Evolutionary conservation across 148 eudicot species (phyloP).

Genomic region (Silene conica): DNA sequence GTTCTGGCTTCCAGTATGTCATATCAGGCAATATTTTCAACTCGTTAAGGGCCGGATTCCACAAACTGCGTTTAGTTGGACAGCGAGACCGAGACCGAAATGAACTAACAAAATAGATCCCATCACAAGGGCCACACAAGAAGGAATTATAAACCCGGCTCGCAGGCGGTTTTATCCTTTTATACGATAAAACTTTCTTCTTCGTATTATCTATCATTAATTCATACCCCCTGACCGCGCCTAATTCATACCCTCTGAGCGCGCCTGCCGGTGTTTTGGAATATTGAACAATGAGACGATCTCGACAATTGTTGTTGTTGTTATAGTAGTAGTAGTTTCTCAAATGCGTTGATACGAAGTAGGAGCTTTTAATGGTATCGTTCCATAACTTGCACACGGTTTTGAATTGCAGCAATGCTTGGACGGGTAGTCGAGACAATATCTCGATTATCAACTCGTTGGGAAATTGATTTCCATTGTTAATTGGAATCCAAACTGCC

Average conservation of each 20-base stretch:
- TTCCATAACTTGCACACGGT: no score
- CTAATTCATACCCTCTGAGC: no score
- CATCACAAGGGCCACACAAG: conserved; percentile 19
- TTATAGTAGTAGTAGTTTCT: neutral
- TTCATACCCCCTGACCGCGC: neutral
- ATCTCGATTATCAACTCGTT: no score
- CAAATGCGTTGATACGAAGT: no score
- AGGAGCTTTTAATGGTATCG: no score
- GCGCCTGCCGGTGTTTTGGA: no score
- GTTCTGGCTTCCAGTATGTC: neutral
- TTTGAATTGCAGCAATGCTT: no score
- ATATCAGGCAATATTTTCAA: neutral
- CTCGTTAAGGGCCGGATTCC: conserved; percentile 19
- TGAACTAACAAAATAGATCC: conserved; percentile 5
- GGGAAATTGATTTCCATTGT: no score
- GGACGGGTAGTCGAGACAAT: no score
- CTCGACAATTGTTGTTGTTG: neutral
- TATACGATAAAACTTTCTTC: neutral
- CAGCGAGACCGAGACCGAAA: no score
- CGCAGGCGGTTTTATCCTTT: no score
- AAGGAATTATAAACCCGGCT: neutral
- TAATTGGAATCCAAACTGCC: no score
- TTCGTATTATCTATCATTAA: conserved; percentile 4
- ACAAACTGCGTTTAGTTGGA: neutral
- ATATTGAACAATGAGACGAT: conserved; percentile 9